Percentiles rank a stretch among this genome's conserved stretches.
Evolutionary conservation across 352 stramenopile genomes (phyloP).

Genomic region (Phytophthora tubulina): DNA sequence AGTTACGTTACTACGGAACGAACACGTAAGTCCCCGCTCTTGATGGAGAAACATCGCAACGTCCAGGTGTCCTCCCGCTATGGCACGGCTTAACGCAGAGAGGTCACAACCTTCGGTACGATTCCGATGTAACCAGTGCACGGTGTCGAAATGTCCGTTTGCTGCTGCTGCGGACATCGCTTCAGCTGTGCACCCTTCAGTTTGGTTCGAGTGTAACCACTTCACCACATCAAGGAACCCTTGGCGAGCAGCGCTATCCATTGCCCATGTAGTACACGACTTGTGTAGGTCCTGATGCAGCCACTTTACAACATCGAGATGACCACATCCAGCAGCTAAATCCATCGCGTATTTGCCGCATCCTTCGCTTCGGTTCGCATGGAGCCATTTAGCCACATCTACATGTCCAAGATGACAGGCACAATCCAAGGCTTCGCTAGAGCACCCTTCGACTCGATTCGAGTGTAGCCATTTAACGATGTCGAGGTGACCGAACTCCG

Average conservation of each 20-base stretch:
- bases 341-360: conserved; percentile 24
- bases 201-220: conserved; percentile 27
- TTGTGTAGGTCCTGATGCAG: conserved; percentile 23
- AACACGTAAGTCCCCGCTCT: conserved; percentile 13
- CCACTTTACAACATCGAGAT: conserved; percentile 35
- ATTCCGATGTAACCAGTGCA: conserved; percentile 28
- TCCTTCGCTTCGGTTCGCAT: conserved; percentile 24
- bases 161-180: conserved; percentile 27
- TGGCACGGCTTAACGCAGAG: conserved; percentile 16
- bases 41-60: conserved; percentile 26
- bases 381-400: conserved; percentile 23
- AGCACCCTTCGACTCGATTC: conserved; percentile 26
- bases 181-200: conserved; percentile 25
- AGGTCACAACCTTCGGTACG: conserved; percentile 13
- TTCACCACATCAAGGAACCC: conserved; percentile 29
- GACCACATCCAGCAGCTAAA: conserved; percentile 18
- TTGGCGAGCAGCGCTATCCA: conserved; percentile 30
- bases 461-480: conserved; percentile 34
- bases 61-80: conserved; percentile 23
- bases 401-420: conserved; percentile 26
- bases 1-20: conserved; percentile 11
- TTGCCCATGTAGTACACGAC: conserved; percentile 28
- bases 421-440: conserved; percentile 25
- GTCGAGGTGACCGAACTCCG: conserved; percentile 28
- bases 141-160: conserved; percentile 29